Evolutionary conservation across 2,329 filamentous ascomycete genomes (phyloP).

Genomic region (Pseudohalonectria lignicola): DNA sequence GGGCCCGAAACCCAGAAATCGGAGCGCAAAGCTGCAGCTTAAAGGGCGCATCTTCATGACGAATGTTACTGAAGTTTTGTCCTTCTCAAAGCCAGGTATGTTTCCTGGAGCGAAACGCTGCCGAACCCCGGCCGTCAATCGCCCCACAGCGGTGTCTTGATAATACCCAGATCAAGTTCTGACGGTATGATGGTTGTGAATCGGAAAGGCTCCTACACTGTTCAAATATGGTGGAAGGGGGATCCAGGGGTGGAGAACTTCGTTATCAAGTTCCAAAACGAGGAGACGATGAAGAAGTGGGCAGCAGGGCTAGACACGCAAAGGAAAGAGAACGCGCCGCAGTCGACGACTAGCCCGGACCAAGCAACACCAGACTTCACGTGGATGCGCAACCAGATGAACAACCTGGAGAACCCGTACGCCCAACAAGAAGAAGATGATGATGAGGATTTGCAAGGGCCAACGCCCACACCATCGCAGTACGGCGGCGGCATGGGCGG

Average conservation of each 20-base stretch:
- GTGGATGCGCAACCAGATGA: conserved; percentile 61
- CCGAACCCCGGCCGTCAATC: background rate
- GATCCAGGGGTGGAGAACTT: conserved; percentile 95
- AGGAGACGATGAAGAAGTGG: conserved; percentile 93
- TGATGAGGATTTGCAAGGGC: conserved; percentile 41
- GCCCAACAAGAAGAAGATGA: conserved; percentile 48
- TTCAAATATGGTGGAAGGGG: conserved; percentile 98
- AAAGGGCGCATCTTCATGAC: conserved; percentile 99
- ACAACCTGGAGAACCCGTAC: conserved; percentile 72
- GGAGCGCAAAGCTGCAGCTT: conserved; percentile 75
- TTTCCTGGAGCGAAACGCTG: conserved; percentile 6
- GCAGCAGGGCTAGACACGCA: conserved; percentile 67
- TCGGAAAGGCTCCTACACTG: conserved; percentile 85
- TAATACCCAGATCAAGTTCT: too few species aligned
- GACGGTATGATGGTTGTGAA: too few species aligned
- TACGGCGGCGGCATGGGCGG: conserved; percentile 18
- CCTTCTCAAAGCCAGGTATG: conserved; percentile 76
- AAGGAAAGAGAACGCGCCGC: conserved; percentile 47
- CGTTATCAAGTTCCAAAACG: conserved; percentile 83
- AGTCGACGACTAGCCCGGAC: conserved; percentile 34
- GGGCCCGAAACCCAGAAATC: conserved; percentile 46
- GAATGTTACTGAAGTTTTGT: conserved; percentile 92
- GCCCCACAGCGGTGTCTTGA: background rate
- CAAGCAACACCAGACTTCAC: conserved; percentile 60
- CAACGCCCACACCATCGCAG: conserved; percentile 19